Base-by-base conservation (phyloP, 202 grass and related monocot species). In the Zizania palustris region DNA sequence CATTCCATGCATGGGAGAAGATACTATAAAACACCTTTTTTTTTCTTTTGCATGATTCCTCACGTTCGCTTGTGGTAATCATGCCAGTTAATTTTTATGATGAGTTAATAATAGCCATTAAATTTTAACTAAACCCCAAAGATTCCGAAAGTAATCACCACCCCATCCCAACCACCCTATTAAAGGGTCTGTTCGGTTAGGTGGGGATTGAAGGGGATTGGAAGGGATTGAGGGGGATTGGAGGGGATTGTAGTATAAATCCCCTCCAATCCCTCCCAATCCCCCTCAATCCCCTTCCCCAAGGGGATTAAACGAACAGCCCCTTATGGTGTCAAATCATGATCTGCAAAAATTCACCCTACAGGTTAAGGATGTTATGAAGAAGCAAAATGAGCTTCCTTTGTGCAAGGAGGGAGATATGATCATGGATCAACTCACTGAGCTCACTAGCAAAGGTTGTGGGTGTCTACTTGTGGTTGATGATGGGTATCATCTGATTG, bases 291-390 rank as follows among this genome's bases (percentile, higher is more conserved):
- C n/a, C n/a, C n/a, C n/a, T n/a, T n/a, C n/a, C n/a, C n/a, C n/a
- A n/a, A n/a, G n/a, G n/a, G n/a, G n/a, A n/a, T n/a, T n/a, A n/a
- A n/a, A n/a, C n/a, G n/a, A n/a, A n/a, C n/a, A n/a, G n/a, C n/a
- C n/a, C n/a, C n/a, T n/a, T 55, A 20, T 55, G 7, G 21, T 73
- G 18, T 60, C 58, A 45, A 68, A 76, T 48, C 9, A 41, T 90
- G 5, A 83, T 39, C 18, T 67, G 44, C 13, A 49, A 67, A 71
- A 71, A 11, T 43, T 55, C n/a, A 28, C 49, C n/a, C 20, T 89
- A 53, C 84, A 99, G 96, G 96, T 99, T 83, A 99, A 93, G 72
- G 96, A 99, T 87, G 96, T 99, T 43, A 99, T 99, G 96, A 99
- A 95, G 85, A 99, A 99, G 85, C 68, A 99, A 69, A 86, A 89